These are phyloP conservation scores for Raphanus hybrid DNA, from an alignment of 441 rosid species.

Conservation along the genomic window DNA sequence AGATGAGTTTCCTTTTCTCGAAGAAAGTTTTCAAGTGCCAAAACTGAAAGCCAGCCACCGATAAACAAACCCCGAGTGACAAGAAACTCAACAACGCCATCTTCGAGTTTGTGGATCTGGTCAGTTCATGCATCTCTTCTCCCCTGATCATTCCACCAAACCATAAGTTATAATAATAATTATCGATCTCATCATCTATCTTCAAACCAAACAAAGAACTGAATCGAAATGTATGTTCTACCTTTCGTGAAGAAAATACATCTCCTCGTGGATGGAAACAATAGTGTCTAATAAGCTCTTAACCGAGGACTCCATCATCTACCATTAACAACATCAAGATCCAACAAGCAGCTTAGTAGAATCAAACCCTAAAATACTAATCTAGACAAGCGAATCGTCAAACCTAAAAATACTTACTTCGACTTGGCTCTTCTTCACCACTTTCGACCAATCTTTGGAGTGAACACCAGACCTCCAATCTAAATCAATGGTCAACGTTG, in stretches of 20 bases:
- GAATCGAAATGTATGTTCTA: not conserved
- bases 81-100: constrained; percentile 67
- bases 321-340: constrained; percentile 16
- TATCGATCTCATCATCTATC: not conserved
- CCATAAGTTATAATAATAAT: not conserved
- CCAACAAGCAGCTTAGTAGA: not conserved
- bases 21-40: constrained; percentile 80
- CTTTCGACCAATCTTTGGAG: constrained; percentile 63
- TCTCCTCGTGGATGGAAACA: constrained; percentile 31
- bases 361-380: not conserved
- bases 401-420: constrained; percentile 44
- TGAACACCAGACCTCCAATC: constrained; percentile 71
- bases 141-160: constrained; percentile 47
- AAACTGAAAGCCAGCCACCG: constrained; percentile 66
- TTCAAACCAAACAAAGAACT: not conserved
- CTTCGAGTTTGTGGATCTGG: constrained; percentile 54
- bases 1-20: constrained; percentile 73
- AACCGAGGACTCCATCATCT: constrained; percentile 36
- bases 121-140: constrained; percentile 68
- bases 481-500: constrained; percentile 55
- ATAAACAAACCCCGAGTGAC: constrained; percentile 60
- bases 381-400: not conserved
- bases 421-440: constrained; percentile 68
- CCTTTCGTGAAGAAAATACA: constrained; percentile 37
- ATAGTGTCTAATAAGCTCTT: constrained; percentile 29